phyloP scores from a whole-genome alignment of 768 basidiomycete species.

The Pleurotus pulmonarius region DNA sequence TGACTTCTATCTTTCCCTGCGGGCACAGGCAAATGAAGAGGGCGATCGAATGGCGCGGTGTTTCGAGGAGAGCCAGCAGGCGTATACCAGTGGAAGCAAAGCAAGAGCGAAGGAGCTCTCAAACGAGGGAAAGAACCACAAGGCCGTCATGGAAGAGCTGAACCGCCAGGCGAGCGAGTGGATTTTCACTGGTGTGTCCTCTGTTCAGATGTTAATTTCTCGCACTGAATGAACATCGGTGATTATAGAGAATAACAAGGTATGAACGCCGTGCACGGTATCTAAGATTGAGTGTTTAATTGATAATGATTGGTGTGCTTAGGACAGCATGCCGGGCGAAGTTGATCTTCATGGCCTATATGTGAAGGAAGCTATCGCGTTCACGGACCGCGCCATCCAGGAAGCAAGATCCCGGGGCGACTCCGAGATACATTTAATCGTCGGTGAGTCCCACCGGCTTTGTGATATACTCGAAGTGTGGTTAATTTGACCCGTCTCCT shows the following conservation, averaged over 20 bases:
- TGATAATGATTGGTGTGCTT: background rate
- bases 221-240: background rate
- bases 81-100: constrained; percentile 71
- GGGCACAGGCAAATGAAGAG: constrained; percentile 73
- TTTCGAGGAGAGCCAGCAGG: constrained; percentile 71
- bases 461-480: background rate
- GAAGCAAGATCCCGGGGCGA: constrained; percentile 63
- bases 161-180: constrained; percentile 83
- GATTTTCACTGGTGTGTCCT: constrained; percentile 71
- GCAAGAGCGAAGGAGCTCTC: constrained; percentile 80
- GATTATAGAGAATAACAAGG: constrained; percentile 70
- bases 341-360: constrained; percentile 90
- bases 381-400: constrained; percentile 67
- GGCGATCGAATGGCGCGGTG: constrained; percentile 74
- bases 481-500: background rate
- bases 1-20: constrained; percentile 62
- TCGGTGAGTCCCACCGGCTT: constrained; percentile 49
- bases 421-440: constrained; percentile 72
- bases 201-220: background rate
- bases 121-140: constrained; percentile 75
- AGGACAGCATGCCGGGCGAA: constrained; percentile 71
- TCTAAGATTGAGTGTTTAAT: background rate
- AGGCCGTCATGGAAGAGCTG: constrained; percentile 70
- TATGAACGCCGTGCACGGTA: constrained; percentile 17
- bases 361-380: constrained; percentile 85